A percentile compares a stretch with the other conserved stretches of the same genome.
Evolutionary conservation across 2,329 filamentous ascomycete species (phyloP).

Genomic region (Orbilia ellipsospora): DNA sequence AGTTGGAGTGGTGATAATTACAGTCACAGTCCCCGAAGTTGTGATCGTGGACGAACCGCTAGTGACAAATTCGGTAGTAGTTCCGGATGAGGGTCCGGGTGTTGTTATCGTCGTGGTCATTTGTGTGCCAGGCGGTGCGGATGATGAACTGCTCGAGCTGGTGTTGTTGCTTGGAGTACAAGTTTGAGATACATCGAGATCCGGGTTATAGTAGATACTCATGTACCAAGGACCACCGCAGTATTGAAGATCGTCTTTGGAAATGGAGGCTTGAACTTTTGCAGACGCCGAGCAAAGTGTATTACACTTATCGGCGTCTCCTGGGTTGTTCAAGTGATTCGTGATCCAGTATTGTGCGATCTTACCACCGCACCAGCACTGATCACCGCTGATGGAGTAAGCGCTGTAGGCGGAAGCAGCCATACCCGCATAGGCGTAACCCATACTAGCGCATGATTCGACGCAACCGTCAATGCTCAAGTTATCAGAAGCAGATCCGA

Average conservation of each 20-base stretch:
- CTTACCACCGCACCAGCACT: conserved; percentile 29
- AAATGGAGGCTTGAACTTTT: conserved; percentile 9
- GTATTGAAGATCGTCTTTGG: conserved; percentile 16
- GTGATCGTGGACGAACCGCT: neutral
- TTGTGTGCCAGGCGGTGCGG: neutral
- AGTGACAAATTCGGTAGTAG: neutral
- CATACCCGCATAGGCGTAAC: conserved; percentile 25
- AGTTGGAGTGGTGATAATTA: conserved; percentile 4
- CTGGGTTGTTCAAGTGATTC: neutral
- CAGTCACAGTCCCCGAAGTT: neutral
- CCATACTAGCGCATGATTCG: conserved; percentile 7
- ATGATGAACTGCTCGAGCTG: neutral
- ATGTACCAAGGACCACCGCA: conserved; percentile 20
- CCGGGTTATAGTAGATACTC: conserved; percentile 13
- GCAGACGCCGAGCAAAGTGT: neutral
- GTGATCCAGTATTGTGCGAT: conserved; percentile 4
- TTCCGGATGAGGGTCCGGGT: neutral
- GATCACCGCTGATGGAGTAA: conserved; percentile 1
- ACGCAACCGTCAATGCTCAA: conserved; percentile 27
- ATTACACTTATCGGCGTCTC: neutral
- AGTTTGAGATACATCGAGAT: neutral
- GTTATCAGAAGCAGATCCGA: conserved; percentile 4
- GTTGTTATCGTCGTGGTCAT: neutral
- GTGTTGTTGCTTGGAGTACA: neutral
- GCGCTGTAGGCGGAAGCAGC: neutral